Evolutionary conservation across 176 grass and related monocot genomes (phyloP).

Genomic region (Coix lacrymajobi): DNA sequence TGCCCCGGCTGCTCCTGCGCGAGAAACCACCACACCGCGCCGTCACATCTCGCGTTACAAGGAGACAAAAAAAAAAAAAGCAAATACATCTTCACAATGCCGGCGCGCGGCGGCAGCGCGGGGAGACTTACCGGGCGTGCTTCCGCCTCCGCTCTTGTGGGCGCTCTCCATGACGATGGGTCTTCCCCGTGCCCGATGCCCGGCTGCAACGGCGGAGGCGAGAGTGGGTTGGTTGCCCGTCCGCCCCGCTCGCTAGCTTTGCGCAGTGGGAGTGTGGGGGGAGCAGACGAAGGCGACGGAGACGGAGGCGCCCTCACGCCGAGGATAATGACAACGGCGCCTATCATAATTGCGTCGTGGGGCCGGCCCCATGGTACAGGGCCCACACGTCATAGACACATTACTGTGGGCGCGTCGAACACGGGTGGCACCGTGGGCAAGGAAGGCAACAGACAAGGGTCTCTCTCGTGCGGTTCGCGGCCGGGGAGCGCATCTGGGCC

Average conservation of each 20-base stretch:
- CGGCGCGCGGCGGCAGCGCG: not conserved
- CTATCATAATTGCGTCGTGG: not conserved
- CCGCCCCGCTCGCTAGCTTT: not conserved
- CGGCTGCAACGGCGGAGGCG: constrained; percentile 1
- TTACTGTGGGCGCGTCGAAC: not conserved
- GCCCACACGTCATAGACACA: not conserved
- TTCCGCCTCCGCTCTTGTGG: not conserved
- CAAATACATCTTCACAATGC: not conserved
- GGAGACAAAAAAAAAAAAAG: not conserved
- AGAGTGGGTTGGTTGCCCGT: not conserved
- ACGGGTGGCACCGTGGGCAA: not conserved
- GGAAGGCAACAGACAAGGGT: not conserved
- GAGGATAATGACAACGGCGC: constrained; percentile 3
- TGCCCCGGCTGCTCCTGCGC: not conserved
- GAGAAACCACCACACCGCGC: not conserved
- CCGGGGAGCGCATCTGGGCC: not conserved
- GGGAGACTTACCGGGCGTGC: constrained; percentile 16
- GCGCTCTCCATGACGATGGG: constrained; percentile 23
- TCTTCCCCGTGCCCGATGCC: not conserved
- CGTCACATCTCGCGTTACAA: constrained; percentile 11
- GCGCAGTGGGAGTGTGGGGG: not conserved
- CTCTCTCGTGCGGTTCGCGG: not conserved
- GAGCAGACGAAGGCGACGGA: not conserved
- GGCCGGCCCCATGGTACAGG: not conserved
- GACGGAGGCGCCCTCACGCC: not conserved